Percentiles rank a stretch among this genome's conserved stretches.
phyloP scores from a whole-genome alignment of 352 stramenopile genomes.

The Phytopythium delawarense region DNA sequence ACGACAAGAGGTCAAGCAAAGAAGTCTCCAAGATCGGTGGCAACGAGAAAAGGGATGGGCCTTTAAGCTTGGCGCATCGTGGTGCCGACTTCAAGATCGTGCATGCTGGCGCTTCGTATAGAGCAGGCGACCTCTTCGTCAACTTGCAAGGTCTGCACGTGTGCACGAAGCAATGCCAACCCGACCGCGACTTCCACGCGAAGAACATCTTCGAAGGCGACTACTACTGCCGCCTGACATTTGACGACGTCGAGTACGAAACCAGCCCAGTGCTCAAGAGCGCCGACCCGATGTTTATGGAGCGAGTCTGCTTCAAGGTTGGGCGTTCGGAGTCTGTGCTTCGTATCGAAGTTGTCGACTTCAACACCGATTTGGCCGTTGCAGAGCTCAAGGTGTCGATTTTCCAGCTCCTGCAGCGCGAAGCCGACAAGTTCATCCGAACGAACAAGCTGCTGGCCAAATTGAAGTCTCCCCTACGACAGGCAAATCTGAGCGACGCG shows the following conservation, averaged over 20 bases:
- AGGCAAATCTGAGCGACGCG: constrained; percentile 41
- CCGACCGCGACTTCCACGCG: constrained; percentile 55
- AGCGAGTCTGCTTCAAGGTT: constrained; percentile 72
- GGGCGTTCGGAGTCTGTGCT: constrained; percentile 52
- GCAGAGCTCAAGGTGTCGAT: constrained; percentile 64
- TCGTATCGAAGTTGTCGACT: constrained; percentile 78
- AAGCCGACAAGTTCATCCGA: constrained; percentile 62
- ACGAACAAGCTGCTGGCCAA: constrained; percentile 40
- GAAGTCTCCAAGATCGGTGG: neutral
- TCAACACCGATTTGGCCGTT: constrained; percentile 73
- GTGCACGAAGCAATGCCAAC: constrained; percentile 79
- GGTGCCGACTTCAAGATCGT: constrained; percentile 44
- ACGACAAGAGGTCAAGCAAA: constrained; percentile 15
- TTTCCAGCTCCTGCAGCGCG: constrained; percentile 74
- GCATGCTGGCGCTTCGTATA: constrained; percentile 31
- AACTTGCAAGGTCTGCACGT: constrained; percentile 78
- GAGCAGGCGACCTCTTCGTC: constrained; percentile 61
- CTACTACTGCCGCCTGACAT: constrained; percentile 73
- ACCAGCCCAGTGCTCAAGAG: constrained; percentile 84
- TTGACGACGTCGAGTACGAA: constrained; percentile 67
- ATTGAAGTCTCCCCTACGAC: constrained; percentile 38
- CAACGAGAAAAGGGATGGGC: constrained; percentile 2
- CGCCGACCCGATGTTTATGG: constrained; percentile 84
- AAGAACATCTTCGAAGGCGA: constrained; percentile 88
- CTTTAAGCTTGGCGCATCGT: constrained; percentile 13